Percentiles rank a stretch among this genome's conserved stretches.
Evolutionary conservation across 306 rosid genomes (phyloP).

Genomic region (Alnus glutinosa): DNA sequence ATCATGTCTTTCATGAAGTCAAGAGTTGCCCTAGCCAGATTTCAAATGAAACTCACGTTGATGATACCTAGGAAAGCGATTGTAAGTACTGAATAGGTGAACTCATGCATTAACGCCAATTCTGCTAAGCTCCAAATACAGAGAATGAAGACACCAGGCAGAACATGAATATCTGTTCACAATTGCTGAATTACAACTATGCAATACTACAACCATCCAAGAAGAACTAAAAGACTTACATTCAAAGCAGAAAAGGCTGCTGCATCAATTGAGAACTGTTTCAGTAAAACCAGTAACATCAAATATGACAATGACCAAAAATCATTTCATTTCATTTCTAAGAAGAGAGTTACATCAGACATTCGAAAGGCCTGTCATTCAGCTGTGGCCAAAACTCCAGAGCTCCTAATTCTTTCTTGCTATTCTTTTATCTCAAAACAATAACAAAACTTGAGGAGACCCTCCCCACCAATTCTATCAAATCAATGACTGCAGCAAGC

Average conservation of each 20-base stretch:
- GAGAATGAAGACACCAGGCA: constrained; percentile 7
- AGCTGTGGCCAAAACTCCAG: constrained; percentile 27
- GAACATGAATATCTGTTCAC: neutral
- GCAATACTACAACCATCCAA: constrained; percentile 3
- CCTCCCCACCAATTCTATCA: constrained; percentile 25
- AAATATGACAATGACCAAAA: neutral
- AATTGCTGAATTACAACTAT: constrained; percentile 8
- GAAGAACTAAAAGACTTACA: neutral
- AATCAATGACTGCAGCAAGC: constrained; percentile 13
- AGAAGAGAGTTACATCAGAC: constrained; percentile 13
- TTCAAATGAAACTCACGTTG: neutral
- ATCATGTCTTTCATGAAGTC: neutral
- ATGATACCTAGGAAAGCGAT: neutral
- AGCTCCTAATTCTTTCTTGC: constrained; percentile 1
- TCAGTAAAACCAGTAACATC: neutral
- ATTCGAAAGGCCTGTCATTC: constrained; percentile 24
- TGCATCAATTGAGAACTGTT: neutral
- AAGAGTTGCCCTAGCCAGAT: constrained; percentile 9
- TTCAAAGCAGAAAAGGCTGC: neutral
- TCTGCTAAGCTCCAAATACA: constrained; percentile 4
- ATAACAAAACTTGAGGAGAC: constrained; percentile 28
- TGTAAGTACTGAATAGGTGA: neutral
- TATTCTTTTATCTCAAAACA: constrained; percentile 24
- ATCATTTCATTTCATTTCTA: neutral
- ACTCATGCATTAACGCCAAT: no score